A percentile compares a stretch with the other conserved stretches of the same genome.
phyloP scores from a whole-genome alignment of 169 alveolate genomes.

The Cardiosporidium cionae region DNA sequence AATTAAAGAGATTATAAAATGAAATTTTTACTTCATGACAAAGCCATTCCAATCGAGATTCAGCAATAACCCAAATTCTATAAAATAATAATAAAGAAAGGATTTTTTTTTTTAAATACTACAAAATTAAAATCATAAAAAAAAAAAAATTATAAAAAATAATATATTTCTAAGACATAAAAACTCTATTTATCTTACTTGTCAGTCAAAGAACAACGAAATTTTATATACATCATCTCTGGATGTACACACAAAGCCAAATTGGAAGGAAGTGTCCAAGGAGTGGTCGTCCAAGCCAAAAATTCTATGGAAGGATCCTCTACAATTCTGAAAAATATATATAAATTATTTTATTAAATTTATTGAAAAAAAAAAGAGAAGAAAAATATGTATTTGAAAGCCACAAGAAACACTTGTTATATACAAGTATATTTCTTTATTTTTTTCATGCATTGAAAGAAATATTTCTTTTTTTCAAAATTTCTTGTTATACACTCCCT shows the following conservation, averaged over 20 bases:
- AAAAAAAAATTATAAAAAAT: background rate
- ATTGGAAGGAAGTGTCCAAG: slow-evolving; percentile 99
- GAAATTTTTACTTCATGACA: slow-evolving; percentile 12
- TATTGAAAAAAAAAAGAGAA: no score
- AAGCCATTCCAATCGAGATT: slow-evolving; percentile 16
- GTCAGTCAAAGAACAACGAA: slow-evolving; percentile 19
- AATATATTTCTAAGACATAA: background rate
- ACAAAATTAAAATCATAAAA: background rate
- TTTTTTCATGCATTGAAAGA: no score
- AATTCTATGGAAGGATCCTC: slow-evolving; percentile 8
- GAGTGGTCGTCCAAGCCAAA: slow-evolving; percentile 97
- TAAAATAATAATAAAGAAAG: background rate
- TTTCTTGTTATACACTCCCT: no score
- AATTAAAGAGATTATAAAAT: no score
- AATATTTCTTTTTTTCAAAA: no score
- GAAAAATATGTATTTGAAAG: no score
- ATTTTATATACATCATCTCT: slow-evolving; percentile 74
- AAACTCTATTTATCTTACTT: slow-evolving; percentile 11
- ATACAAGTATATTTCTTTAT: no score
- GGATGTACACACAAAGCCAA: slow-evolving; percentile 89
- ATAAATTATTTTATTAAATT: no score
- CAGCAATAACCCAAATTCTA: slow-evolving; percentile 10
- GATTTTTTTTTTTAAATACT: background rate
- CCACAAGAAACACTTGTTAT: no score
- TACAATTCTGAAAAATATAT: no score